Evolutionary conservation across 2,329 filamentous ascomycete species (phyloP).

Genomic region (Cladosporium sphaerospermum): DNA sequence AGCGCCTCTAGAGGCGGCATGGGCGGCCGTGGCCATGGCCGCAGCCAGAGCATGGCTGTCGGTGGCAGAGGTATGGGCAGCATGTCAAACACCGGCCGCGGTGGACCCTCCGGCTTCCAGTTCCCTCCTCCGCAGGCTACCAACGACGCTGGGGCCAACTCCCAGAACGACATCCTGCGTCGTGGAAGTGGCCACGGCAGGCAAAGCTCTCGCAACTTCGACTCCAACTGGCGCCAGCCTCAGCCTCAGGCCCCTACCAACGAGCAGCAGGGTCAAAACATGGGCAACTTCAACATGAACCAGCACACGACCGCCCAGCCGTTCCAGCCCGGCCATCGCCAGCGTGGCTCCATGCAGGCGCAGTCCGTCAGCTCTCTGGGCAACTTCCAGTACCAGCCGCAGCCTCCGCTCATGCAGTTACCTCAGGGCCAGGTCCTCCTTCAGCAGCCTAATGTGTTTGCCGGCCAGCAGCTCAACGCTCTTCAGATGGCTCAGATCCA

Average conservation of each 20-base stretch:
- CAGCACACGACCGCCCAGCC: conserved; percentile 63
- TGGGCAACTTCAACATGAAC: conserved; percentile 62
- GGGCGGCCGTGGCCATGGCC: conserved; percentile 46
- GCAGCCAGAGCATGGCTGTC: conserved; percentile 87
- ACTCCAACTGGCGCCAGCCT: conserved; percentile 89
- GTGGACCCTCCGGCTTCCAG: conserved; percentile 63
- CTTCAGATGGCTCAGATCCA: conserved; percentile 87
- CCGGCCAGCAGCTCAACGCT: conserved; percentile 77
- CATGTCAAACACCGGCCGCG: conserved; percentile 50
- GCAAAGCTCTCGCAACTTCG: conserved; percentile 85
- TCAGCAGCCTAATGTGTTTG: conserved; percentile 72
- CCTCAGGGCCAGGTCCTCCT: conserved; percentile 77
- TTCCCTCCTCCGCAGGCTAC: conserved; percentile 49
- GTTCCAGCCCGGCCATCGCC: conserved; percentile 89
- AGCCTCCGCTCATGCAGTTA: conserved; percentile 81
- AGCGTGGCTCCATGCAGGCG: conserved; percentile 76
- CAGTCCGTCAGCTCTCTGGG: conserved; percentile 74
- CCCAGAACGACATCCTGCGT: conserved; percentile 61
- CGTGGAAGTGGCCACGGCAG: conserved; percentile 77
- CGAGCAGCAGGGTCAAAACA: conserved; percentile 41
- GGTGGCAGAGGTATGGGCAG: conserved; percentile 60
- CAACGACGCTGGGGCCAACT: conserved; percentile 45
- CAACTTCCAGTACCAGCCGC: conserved; percentile 76
- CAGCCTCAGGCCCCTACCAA: conserved; percentile 42
- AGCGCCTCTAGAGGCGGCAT: conserved; percentile 28